Evolutionary conservation across 2,329 filamentous ascomycete species (phyloP).

Genomic region (Cordyceps militaris): DNA sequence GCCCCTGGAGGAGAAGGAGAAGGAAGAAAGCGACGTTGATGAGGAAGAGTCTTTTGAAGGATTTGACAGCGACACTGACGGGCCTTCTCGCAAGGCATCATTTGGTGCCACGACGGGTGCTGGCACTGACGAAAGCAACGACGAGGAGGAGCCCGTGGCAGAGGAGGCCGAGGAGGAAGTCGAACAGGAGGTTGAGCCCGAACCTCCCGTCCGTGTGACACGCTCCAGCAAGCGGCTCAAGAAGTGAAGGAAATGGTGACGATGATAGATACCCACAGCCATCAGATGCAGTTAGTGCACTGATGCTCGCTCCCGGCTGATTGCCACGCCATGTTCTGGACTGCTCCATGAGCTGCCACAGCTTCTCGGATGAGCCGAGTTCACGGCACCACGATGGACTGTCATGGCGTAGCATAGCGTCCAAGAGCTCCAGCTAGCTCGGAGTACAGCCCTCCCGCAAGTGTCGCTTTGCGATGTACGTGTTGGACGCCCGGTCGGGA

Average conservation of each 20-base stretch:
- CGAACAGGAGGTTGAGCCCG: constrained; percentile 12
- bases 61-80: constrained; percentile 29
- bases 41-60: constrained; percentile 33
- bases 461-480: not conserved
- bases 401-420: not conserved
- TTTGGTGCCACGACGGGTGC: constrained; percentile 23
- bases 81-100: constrained; percentile 24
- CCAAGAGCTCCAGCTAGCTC: constrained; percentile 7
- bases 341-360: not conserved
- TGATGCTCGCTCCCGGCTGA: constrained; percentile 7
- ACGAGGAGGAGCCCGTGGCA: constrained; percentile 31
- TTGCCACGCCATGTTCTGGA: not conserved
- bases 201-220: constrained; percentile 7
- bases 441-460: constrained; percentile 12
- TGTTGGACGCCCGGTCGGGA: constrained; percentile 1
- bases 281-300: not conserved
- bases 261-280: not conserved
- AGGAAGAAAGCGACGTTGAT: constrained; percentile 32
- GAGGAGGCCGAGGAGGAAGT: constrained; percentile 18
- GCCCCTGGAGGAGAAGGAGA: constrained; percentile 37
- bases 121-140: constrained; percentile 35
- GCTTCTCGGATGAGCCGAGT: not conserved
- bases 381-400: not conserved
- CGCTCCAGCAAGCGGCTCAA: constrained; percentile 16
- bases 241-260: constrained; percentile 7